Evolutionary conservation across 2,329 filamentous ascomycete genomes (phyloP), one percentile per base, ranked within the genome.

Genomic region (Davidsoniella australis): DNA sequence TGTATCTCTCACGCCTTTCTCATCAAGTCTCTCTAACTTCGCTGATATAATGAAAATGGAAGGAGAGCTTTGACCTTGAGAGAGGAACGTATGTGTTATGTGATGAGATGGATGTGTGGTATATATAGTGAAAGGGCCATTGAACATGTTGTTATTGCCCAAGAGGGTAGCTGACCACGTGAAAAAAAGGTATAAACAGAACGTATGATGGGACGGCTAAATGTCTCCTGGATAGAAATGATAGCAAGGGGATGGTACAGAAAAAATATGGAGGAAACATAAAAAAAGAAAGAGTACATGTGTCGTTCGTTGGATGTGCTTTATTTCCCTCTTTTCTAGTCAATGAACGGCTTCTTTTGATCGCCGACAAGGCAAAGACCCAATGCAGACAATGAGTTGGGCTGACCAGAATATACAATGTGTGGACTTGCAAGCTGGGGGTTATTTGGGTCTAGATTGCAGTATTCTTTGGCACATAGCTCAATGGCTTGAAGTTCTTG

Each of bases 401-500:
- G 78, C 60, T 96, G 88, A 53, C 75, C 80, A 4, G 85, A 79
- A 46, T 83, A 72, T 51, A 96, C 76, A 54, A 98, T 91, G 6
- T 76, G 80, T 54, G 81, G 79, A 1, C 91, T 88, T n/a, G 95
- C 66, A 80, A 93, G 88, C 0, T 88, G 91, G 58, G 91, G 91
- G 54, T 93, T 85, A 54, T 91, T 84, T 0, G 82, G 82, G 57
- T 89, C 86, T 53, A 96, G 81, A 54, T 84, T 78, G 14, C 85
- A 82, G 2, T 91, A 89, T 57, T 96, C 89, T 63, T 88, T 89
- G 41, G 91, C 91, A 0, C 91, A 85, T 64, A 94, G 86, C 61
- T 95, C 88, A 55, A 98, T 96, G 37, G 88, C 88, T 58, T 94
- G 88, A 86, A 98, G 95, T 66, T 96, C 91, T 61, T 95, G 88